These are phyloP conservation scores for Arthrinium puccinioides DNA, from an alignment of 2,329 filamentous ascomycete genomes.

Conservation along the genomic window DNA sequence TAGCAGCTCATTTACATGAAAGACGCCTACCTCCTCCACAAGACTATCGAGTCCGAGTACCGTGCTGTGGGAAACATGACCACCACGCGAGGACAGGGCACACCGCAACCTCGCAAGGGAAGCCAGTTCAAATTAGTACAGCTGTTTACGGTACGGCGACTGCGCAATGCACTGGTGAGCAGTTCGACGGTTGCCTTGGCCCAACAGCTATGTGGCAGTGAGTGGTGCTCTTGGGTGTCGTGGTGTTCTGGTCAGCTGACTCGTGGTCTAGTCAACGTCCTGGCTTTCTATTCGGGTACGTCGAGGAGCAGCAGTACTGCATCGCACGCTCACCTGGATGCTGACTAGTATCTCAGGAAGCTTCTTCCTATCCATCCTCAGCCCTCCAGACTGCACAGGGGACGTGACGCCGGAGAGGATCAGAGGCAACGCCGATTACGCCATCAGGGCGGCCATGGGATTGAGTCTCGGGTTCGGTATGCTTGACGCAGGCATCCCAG, in stretches of 20 bases:
- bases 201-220: slow-evolving; percentile 28
- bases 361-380: slow-evolving; percentile 8
- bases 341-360: slow-evolving; percentile 11
- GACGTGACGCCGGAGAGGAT: slow-evolving; percentile 2
- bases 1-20: slow-evolving; percentile 9
- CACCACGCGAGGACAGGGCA: too few species aligned
- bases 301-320: too few species aligned
- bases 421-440: too few species aligned
- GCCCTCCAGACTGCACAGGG: too few species aligned
- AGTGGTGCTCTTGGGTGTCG: slow-evolving; percentile 3
- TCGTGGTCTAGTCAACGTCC: slow-evolving; percentile 26
- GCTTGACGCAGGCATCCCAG: not conserved
- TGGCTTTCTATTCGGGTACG: slow-evolving; percentile 37
- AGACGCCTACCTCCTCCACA: slow-evolving; percentile 30
- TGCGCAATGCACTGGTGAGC: slow-evolving; percentile 23
- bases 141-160: slow-evolving; percentile 13
- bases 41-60: slow-evolving; percentile 6
- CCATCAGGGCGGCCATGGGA: slow-evolving; percentile 22
- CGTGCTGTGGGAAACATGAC: too few species aligned
- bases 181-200: slow-evolving; percentile 21
- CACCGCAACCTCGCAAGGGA: too few species aligned
- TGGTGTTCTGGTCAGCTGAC: slow-evolving; percentile 14
- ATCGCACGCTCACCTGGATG: not conserved
- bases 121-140: too few species aligned
- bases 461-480: slow-evolving; percentile 24